phyloP scores from a whole-genome alignment of 1,284 basidiomycete species.

The Neolentinus lepideus region DNA sequence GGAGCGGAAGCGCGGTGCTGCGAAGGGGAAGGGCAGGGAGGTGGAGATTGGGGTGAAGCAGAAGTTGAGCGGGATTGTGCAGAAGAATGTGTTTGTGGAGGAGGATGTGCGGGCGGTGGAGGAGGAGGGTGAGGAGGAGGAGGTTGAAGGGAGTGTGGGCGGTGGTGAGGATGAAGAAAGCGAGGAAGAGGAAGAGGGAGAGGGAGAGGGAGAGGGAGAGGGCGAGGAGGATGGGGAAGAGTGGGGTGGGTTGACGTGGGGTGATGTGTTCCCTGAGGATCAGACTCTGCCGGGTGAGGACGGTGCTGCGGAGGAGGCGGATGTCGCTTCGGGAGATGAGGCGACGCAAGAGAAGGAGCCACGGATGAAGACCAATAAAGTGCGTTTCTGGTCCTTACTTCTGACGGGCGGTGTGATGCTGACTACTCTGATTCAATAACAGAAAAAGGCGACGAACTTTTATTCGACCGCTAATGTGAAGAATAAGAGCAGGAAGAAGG shows the following conservation, averaged over 20 bases:
- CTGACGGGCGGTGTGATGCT: background rate
- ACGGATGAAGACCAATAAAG: conserved; percentile 90
- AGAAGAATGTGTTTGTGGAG: conserved; percentile 77
- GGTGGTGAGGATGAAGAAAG: conserved; percentile 19
- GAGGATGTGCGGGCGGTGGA: conserved; percentile 65
- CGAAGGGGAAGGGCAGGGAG: conserved; percentile 20
- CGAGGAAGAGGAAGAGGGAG: conserved; percentile 23
- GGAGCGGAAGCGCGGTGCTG: conserved; percentile 30
- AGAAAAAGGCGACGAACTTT: conserved; percentile 91
- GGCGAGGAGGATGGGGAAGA: conserved; percentile 24
- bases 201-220: conserved; percentile 19
- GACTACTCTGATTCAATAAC: conserved; percentile 1
- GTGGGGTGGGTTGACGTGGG: conserved; percentile 43
- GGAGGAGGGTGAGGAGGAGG: conserved; percentile 29
- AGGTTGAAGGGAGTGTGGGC: conserved; percentile 18
- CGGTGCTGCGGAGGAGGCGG: no score
- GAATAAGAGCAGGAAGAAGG: conserved; percentile 73
- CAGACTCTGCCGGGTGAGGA: conserved; percentile 24
- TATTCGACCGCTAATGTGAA: conserved; percentile 85
- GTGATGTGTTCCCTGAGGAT: conserved; percentile 57
- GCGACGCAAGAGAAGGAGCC: conserved; percentile 46
- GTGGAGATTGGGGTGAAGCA: conserved; percentile 57
- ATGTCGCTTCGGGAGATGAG: conserved; percentile 28
- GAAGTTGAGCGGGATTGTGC: conserved; percentile 70
- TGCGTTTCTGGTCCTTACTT: conserved; percentile 15